phyloP scores from a whole-genome alignment of 805 yeast genomes.

The Diddensiella santjacobensis region DNA sequence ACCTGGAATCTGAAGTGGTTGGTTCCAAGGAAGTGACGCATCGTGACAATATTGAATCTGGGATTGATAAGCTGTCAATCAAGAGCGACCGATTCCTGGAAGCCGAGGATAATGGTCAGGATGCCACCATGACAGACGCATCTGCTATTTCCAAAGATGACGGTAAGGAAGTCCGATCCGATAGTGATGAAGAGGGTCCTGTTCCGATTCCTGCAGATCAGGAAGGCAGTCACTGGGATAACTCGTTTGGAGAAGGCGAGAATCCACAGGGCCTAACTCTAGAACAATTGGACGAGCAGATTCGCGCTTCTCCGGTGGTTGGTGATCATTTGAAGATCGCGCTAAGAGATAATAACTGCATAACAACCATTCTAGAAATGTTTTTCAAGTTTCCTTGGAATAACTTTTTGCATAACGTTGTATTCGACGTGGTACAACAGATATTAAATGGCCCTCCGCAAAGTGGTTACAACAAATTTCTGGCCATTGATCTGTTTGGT shows the following conservation, averaged over 20 bases:
- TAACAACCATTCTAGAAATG: slow-evolving; percentile 63
- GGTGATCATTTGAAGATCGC: slow-evolving; percentile 88
- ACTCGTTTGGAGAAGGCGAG: slow-evolving; percentile 9
- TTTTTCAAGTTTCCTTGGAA: slow-evolving; percentile 93
- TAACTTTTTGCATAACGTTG: slow-evolving; percentile 94
- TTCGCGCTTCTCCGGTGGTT: slow-evolving; percentile 62
- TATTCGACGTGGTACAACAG: slow-evolving; percentile 94
- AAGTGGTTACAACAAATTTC: slow-evolving; percentile 76
- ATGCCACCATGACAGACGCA: slow-evolving; percentile 10
- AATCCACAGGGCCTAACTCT: slow-evolving; percentile 24
- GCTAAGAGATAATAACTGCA: slow-evolving; percentile 67
- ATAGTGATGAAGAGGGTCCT: slow-evolving; percentile 10
- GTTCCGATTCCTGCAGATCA: neutral
- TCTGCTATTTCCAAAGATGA: slow-evolving; percentile 3
- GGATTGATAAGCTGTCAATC: slow-evolving; percentile 20
- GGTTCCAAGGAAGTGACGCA: slow-evolving; percentile 10
- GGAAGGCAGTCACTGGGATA: slow-evolving; percentile 3
- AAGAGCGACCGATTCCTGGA: slow-evolving; percentile 23
- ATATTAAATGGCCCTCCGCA: slow-evolving; percentile 84
- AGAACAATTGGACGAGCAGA: slow-evolving; percentile 36
- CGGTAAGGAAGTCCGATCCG: slow-evolving; percentile 6
- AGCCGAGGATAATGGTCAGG: slow-evolving; percentile 9
- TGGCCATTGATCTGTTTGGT: slow-evolving; percentile 67
- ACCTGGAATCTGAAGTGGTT: neutral
- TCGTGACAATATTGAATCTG: slow-evolving; percentile 17